Conservation (phyloP, 441 rosid genomes). For the Populus hybrid region DNA sequence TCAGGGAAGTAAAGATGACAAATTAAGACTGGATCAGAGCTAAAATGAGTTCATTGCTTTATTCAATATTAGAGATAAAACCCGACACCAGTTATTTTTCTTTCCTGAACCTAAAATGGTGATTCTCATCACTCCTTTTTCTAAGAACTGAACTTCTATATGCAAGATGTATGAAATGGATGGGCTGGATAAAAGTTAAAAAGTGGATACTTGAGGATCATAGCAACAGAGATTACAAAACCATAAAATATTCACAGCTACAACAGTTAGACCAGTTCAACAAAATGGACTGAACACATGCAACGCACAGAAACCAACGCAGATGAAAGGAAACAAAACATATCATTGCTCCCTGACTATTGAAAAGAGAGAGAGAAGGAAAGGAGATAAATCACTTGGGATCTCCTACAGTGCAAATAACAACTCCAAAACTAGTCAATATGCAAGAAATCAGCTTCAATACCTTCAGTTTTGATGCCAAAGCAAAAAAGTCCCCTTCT, state of each 20-base stretch:
- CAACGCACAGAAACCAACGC: background rate
- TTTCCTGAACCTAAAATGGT: conserved; percentile 4
- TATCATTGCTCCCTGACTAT: background rate
- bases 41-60: background rate
- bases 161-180: background rate
- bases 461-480: conserved; percentile 82
- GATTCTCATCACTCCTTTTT: background rate
- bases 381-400: background rate
- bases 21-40: background rate
- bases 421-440: conserved; percentile 1
- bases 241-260: background rate
- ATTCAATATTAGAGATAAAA: background rate
- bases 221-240: background rate
- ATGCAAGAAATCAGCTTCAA: conserved; percentile 3
- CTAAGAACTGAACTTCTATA: background rate
- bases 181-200: too few relatives aligned
- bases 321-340: background rate
- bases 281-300: background rate
- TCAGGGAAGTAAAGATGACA: conserved; percentile 13
- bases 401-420: background rate
- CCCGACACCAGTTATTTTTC: background rate
- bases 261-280: background rate
- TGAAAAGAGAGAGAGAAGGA: background rate
- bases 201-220: background rate
- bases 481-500: conserved; percentile 64